These are phyloP conservation scores for Lablab purpureus DNA, from an alignment of 306 rosid genomes.

Conservation along the genomic window DNA sequence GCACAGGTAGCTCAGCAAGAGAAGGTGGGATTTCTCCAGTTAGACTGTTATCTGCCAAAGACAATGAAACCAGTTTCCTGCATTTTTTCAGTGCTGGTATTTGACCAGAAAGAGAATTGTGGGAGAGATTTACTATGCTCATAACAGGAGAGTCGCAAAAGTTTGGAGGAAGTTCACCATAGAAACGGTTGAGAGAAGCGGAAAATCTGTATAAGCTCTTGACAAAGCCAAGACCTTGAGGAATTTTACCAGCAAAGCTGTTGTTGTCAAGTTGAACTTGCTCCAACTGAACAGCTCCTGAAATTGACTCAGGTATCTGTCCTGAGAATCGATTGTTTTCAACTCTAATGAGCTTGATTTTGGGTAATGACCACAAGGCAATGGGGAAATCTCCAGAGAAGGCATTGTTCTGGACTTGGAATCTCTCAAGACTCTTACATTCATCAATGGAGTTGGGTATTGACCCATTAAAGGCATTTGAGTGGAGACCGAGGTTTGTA, in stretches of 20 bases:
- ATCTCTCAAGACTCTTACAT: constrained; percentile 83
- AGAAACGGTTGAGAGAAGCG: constrained; percentile 78
- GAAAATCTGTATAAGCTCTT: constrained; percentile 92
- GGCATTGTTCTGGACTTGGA: constrained; percentile 91
- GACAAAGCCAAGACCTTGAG: constrained; percentile 78
- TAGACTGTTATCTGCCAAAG: constrained; percentile 82
- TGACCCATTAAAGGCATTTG: constrained; percentile 74
- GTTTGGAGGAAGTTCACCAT: constrained; percentile 82
- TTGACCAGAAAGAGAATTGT: constrained; percentile 81
- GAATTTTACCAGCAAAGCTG: constrained; percentile 69
- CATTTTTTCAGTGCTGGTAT: constrained; percentile 81
- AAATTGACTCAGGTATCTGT: constrained; percentile 78
- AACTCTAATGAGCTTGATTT: constrained; percentile 86
- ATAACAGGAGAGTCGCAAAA: constrained; percentile 97
- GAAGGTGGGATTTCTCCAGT: constrained; percentile 78
- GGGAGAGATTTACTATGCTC: constrained; percentile 93
- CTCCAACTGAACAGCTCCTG: constrained; percentile 82
- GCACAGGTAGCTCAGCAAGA: constrained; percentile 83
- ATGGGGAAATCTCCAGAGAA: constrained; percentile 80
- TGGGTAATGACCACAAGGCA: constrained; percentile 81
- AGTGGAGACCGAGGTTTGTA: constrained; percentile 70
- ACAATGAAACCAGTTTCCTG: constrained; percentile 83
- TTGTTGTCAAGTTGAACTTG: constrained; percentile 96
- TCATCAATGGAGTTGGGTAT: constrained; percentile 65
- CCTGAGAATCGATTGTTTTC: constrained; percentile 91